phyloP scores from a whole-genome alignment of 148 eudicot genomes.

The Rhododendron ovatum region DNA sequence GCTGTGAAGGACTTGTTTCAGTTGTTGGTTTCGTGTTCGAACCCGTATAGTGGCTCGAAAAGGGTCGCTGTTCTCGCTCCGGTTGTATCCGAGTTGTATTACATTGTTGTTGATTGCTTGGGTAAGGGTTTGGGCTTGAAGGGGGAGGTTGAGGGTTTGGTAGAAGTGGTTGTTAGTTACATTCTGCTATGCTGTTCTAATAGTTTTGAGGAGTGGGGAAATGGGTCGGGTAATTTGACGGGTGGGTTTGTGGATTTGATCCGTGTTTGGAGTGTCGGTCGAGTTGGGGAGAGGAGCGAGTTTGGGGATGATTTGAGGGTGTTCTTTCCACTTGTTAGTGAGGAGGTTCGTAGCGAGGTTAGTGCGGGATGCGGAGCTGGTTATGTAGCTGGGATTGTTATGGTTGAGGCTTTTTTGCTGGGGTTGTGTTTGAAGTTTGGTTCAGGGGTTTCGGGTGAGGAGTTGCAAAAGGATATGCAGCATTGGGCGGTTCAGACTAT shows the following conservation, averaged over 20 bases:
- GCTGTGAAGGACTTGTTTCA: conserved; percentile 61
- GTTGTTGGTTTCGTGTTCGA: conserved; percentile 50
- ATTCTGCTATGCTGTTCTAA: conserved; percentile 50
- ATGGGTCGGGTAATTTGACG: conserved; percentile 20
- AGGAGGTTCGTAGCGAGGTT: conserved; percentile 28
- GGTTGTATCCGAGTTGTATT: conserved; percentile 47
- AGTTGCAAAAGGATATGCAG: conserved; percentile 31
- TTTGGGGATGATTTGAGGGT: conserved; percentile 47
- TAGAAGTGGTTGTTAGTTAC: conserved; percentile 50
- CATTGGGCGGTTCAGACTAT: conserved; percentile 37
- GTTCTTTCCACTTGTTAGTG: conserved; percentile 59
- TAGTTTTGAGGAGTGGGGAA: conserved; percentile 27
- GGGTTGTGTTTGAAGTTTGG: conserved; percentile 47
- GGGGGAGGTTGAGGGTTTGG: conserved; percentile 43
- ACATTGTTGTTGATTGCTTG: conserved; percentile 25
- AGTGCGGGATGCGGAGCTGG: conserved; percentile 36
- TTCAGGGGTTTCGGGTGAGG: conserved; percentile 25
- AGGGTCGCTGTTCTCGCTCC: conserved; percentile 67
- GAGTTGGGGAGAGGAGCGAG: conserved; percentile 26
- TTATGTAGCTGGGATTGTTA: conserved; percentile 60
- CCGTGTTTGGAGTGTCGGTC: conserved; percentile 54
- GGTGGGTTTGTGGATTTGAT: conserved; percentile 60
- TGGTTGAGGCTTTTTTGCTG: conserved; percentile 58
- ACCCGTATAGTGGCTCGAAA: conserved; percentile 36
- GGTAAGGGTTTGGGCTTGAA: conserved; percentile 27